Evolutionary conservation across 1,284 basidiomycete genomes (phyloP).

Genomic region (Boletus subluridellus): DNA sequence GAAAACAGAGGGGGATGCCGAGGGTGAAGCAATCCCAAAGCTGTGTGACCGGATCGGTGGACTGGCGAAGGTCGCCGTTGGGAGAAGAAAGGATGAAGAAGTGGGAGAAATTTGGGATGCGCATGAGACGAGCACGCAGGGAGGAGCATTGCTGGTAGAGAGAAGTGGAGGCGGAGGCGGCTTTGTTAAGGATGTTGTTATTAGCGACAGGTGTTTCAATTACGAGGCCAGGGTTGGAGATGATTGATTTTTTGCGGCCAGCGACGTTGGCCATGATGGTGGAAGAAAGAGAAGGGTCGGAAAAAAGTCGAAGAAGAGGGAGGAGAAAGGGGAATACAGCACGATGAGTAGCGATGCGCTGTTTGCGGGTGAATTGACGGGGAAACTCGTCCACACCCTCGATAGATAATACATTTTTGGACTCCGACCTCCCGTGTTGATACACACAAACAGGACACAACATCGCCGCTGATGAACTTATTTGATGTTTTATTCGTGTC

Average conservation of each 20-base stretch:
- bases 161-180: conserved; percentile 74
- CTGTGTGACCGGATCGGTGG: conserved; percentile 85
- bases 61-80: conserved; percentile 59
- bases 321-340: not conserved
- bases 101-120: conserved; percentile 65
- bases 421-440: conserved; percentile 33
- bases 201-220: conserved; percentile 72
- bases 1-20: conserved; percentile 90
- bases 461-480: not conserved
- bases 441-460: conserved; percentile 30
- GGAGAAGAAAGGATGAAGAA: conserved; percentile 63
- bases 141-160: conserved; percentile 86
- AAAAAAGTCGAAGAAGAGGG: not conserved
- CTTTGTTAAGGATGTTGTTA: conserved; percentile 83
- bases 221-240: conserved; percentile 59
- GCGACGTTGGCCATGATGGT: conserved; percentile 61
- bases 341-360: conserved; percentile 10
- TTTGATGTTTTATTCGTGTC: not conserved
- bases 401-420: conserved; percentile 33
- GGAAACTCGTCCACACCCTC: conserved; percentile 16
- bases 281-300: not conserved
- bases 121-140: conserved; percentile 68
- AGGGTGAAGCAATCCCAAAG: conserved; percentile 93
- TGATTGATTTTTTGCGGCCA: conserved; percentile 79
- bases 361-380: conserved; percentile 10